A percentile compares a stretch with the other conserved stretches of the same genome.
Evolutionary conservation across 1,139 yeast genomes (phyloP).

Genomic region (Magnusiomyces tetraspermus): DNA sequence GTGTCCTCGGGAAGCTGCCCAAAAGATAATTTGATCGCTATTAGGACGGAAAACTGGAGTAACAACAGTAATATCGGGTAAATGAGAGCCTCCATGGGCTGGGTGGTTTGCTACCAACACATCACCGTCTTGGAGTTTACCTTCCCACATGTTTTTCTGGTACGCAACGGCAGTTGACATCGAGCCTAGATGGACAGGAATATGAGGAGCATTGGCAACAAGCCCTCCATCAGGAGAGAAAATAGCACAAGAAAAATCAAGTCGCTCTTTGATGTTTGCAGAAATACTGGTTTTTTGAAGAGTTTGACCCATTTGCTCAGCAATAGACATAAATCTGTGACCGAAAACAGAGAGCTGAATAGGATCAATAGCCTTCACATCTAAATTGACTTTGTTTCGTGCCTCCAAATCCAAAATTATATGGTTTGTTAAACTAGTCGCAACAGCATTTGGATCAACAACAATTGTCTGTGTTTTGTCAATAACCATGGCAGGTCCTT

Average conservation of each 20-base stretch:
- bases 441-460: constrained; percentile 62
- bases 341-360: constrained; percentile 69
- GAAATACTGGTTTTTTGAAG: constrained; percentile 72
- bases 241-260: constrained; percentile 78
- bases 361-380: constrained; percentile 44
- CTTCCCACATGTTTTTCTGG: constrained; percentile 57
- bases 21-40: constrained; percentile 41
- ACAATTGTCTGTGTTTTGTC: constrained; percentile 84
- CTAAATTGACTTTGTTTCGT: constrained; percentile 26
- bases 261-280: constrained; percentile 75
- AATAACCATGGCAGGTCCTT: constrained; percentile 76
- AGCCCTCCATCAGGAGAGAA: constrained; percentile 67
- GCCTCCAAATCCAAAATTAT: constrained; percentile 38
- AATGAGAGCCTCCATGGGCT: constrained; percentile 69
- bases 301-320: constrained; percentile 83
- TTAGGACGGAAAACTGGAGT: constrained; percentile 63
- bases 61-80: constrained; percentile 72
- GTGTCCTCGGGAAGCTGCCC: constrained; percentile 59
- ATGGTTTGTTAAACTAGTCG: constrained; percentile 53
- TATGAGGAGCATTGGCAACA: constrained; percentile 82
- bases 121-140: constrained; percentile 54
- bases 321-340: constrained; percentile 79
- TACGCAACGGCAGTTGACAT: constrained; percentile 77
- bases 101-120: constrained; percentile 75
- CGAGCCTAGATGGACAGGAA: constrained; percentile 80